These are phyloP conservation scores for Ceratobasidium sp. DNA, from an alignment of 1,284 basidiomycete species.

Conservation along the genomic window DNA sequence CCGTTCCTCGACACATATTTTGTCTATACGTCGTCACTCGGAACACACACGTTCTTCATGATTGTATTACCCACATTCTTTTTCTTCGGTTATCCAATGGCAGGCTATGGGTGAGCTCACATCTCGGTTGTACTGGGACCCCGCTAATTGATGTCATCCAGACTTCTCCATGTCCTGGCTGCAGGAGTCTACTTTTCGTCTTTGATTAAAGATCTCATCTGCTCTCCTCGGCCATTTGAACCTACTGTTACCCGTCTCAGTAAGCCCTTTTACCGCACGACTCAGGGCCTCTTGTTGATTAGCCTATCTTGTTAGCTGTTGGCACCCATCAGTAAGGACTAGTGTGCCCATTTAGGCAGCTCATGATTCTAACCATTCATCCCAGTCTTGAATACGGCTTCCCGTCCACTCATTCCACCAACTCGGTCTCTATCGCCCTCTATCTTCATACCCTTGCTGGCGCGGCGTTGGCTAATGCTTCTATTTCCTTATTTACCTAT, in stretches of 20 bases:
- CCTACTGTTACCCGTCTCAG: slow-evolving; percentile 89
- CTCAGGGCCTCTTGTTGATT: not conserved
- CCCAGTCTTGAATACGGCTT: slow-evolving; percentile 82
- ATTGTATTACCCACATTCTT: slow-evolving; percentile 83
- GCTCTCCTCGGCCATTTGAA: slow-evolving; percentile 87
- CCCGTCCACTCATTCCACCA: slow-evolving; percentile 95
- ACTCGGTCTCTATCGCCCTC: slow-evolving; percentile 86
- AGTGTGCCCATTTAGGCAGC: slow-evolving; percentile 42
- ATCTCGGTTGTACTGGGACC: not conserved
- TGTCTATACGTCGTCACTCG: slow-evolving; percentile 86
- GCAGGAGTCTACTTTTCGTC: slow-evolving; percentile 85
- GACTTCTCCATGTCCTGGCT: slow-evolving; percentile 74
- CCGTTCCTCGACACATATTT: slow-evolving; percentile 86
- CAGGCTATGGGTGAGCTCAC: slow-evolving; percentile 71
- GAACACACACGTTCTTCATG: slow-evolving; percentile 96
- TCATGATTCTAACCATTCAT: slow-evolving; percentile 31
- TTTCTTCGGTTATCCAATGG: slow-evolving; percentile 80
- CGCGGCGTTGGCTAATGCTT: slow-evolving; percentile 43
- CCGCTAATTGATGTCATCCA: slow-evolving; percentile 46
- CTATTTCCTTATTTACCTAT: slow-evolving; percentile 58
- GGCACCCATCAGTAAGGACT: slow-evolving; percentile 68
- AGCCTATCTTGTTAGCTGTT: slow-evolving; percentile 60
- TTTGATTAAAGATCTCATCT: slow-evolving; percentile 87
- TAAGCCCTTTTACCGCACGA: slow-evolving; percentile 52
- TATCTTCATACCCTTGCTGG: slow-evolving; percentile 66